phyloP scores from a whole-genome alignment of 2,329 filamentous ascomycete species.

The Didymosphaeria variabile region DNA sequence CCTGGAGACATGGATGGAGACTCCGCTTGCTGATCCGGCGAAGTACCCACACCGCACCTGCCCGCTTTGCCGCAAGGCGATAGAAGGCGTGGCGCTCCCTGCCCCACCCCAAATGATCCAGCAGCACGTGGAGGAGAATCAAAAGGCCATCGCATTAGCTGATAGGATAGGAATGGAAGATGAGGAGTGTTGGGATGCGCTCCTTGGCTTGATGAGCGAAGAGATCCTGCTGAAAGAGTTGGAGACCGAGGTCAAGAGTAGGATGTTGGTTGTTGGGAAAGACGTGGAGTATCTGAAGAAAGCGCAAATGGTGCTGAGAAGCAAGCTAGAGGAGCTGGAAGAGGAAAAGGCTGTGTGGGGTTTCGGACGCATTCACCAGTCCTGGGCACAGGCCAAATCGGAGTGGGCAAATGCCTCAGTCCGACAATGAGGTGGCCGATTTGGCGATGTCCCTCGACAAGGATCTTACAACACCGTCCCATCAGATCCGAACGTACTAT shows the following conservation, averaged over 20 bases:
- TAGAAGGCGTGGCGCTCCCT: conserved; percentile 22
- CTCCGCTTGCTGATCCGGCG: conserved; percentile 29
- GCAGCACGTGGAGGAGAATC: conserved; percentile 20
- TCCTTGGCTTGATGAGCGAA: conserved; percentile 29
- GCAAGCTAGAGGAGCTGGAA: conserved; percentile 14
- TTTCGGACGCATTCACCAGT: conserved; percentile 17
- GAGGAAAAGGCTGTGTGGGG: conserved; percentile 32
- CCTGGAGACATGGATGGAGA: conserved; percentile 35
- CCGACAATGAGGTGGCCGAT: background rate
- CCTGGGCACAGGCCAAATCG: conserved; percentile 22
- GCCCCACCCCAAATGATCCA: conserved; percentile 2
- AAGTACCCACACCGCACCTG: conserved; percentile 33
- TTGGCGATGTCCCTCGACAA: no score
- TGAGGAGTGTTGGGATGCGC: conserved; percentile 21
- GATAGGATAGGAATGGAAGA: conserved; percentile 21
- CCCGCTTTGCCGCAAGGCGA: conserved; percentile 31
- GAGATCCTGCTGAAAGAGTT: conserved; percentile 30
- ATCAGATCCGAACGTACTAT: no score
- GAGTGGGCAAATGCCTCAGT: conserved; percentile 30
- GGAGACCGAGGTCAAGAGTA: conserved; percentile 11
- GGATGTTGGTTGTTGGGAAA: background rate
- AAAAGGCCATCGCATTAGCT: conserved; percentile 17
- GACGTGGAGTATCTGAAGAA: conserved; percentile 3
- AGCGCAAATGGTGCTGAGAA: conserved; percentile 14
- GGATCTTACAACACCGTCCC: no score